Evolutionary conservation across 192 early-diverging fungal species (phyloP), one percentile per base, ranked within the genome.

Genomic region (Helicostylum pulchrum): DNA sequence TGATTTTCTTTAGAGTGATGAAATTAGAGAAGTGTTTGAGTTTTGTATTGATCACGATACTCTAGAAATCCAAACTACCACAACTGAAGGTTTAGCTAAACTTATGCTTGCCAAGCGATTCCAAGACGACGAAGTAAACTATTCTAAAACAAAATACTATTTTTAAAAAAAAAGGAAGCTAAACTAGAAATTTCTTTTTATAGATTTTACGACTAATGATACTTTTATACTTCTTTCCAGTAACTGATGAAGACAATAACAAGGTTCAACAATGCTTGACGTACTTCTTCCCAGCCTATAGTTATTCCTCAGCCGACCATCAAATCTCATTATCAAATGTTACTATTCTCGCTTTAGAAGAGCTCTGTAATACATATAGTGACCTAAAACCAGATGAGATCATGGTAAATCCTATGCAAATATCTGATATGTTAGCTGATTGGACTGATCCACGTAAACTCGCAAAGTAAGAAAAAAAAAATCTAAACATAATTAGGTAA

Each of bases 191-290:
- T 17, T 42, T 64, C 30, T 20, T 32, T 21, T 75, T 20, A 14
- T 36, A 90, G 87, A 75, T 85, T 51, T 72, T 96, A 51, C 81
- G 90, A 44, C 77, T 84, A 66, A 67, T 96, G 70, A 75, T 94
- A n/a, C 73, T 92, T 0, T 70, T 93, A 15, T 96, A 94, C 75
- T 94, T 89, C 73, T 87, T 93, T 71, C 88, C 90, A 92, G 88
- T 7, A 74, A 44, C 19, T 12, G 57, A 42, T n/a, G 4, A 65
- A 10, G 64, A 53, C 34, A 94, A 93, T 65, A 74, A 86, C 51
- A 80, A 84, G 11, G 74, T 92, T 56, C 79, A 89, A 0, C 93
- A 94, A 68, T 96, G 93, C 64, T 79, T 96, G n/a, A 83, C 80
- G 20, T 96, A 94, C 68, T 96, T 96, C 58, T 84, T 96, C 58